phyloP scores from a whole-genome alignment of 331 rosid genomes.

The Cucumis variabilis region DNA sequence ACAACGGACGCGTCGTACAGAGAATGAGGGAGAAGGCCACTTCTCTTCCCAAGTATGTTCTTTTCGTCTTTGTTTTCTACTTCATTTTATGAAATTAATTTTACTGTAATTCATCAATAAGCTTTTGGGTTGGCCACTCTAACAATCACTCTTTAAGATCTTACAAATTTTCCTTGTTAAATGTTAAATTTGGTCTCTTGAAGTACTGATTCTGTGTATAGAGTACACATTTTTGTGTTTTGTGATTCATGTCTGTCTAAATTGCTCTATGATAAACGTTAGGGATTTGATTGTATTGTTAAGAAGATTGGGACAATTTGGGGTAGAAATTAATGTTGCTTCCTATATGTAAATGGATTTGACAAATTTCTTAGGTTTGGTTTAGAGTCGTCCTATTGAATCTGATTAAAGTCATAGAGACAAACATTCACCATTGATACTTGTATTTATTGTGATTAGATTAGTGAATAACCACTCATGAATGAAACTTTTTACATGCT shows the following conservation, averaged over 20 bases:
- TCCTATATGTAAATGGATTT: neutral
- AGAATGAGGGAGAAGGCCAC: slow-evolving; percentile 92
- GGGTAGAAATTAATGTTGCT: neutral
- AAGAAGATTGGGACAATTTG: neutral
- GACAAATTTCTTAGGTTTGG: neutral
- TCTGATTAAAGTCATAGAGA: neutral
- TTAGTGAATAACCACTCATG: neutral
- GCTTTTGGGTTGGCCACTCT: neutral
- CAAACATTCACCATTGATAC: neutral
- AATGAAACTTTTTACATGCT: neutral
- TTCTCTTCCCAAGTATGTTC: slow-evolving; percentile 76
- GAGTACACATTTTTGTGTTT: neutral
- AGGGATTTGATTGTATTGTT: neutral
- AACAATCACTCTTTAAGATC: neutral
- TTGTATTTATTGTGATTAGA: slow-evolving; percentile 17
- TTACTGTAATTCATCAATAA: no score
- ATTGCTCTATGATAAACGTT: neutral
- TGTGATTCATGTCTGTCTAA: neutral
- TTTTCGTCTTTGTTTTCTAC: neutral
- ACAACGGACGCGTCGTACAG: slow-evolving; percentile 94
- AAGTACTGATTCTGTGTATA: slow-evolving; percentile 43
- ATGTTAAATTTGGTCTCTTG: slow-evolving; percentile 12
- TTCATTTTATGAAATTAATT: no score
- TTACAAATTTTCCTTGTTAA: neutral
- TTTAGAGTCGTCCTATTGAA: neutral